phyloP scores from a whole-genome alignment of 176 grass and related monocot species.

The Carex scoparia region DNA sequence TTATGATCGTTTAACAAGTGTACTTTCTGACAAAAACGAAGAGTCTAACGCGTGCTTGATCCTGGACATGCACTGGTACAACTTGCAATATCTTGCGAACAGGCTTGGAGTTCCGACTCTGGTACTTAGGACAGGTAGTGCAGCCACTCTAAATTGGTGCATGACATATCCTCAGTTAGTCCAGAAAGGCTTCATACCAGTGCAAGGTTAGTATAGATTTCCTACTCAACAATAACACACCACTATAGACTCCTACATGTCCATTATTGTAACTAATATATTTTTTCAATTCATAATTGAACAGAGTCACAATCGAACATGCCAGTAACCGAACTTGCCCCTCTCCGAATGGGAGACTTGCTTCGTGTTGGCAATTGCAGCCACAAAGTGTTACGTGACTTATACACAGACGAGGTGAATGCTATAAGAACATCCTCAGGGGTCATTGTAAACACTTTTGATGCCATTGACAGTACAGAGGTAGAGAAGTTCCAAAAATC shows the following conservation, averaged over 20 bases:
- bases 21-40: background rate
- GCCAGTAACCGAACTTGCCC: background rate
- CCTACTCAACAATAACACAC: background rate
- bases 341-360: slow-evolving; percentile 24
- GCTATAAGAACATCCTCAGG: slow-evolving; percentile 15
- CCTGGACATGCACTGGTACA: slow-evolving; percentile 17
- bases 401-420: background rate
- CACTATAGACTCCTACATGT: background rate
- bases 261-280: background rate
- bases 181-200: slow-evolving; percentile 18
- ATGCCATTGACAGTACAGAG: slow-evolving; percentile 15
- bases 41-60: slow-evolving; percentile 28
- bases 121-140: slow-evolving; percentile 18
- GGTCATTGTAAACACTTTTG: slow-evolving; percentile 29
- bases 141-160: background rate
- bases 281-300: background rate
- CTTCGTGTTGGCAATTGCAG: background rate
- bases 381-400: background rate
- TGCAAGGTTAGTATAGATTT: slow-evolving; percentile 14
- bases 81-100: slow-evolving; percentile 15
- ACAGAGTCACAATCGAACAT: slow-evolving; percentile 16
- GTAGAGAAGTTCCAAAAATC: background rate
- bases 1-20: background rate
- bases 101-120: slow-evolving; percentile 18
- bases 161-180: background rate